Evolutionary conservation across 495 filamentous ascomycete genomes (phyloP), one percentile per base, ranked within the genome.

Genomic region (Penicillium coffeae): DNA sequence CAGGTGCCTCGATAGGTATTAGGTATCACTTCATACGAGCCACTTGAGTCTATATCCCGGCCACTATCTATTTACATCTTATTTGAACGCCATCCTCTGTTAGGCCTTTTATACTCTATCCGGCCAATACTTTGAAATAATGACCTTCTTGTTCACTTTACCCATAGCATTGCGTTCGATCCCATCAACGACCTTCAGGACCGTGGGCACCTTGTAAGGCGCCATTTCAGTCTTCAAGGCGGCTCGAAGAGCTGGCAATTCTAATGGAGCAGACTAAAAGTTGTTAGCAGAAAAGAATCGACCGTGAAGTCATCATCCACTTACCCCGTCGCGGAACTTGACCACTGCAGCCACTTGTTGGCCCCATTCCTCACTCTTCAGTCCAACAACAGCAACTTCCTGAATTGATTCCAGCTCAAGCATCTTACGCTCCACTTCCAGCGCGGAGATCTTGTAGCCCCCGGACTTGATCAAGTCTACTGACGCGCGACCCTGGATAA

Each of bases 91-190:
- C 33, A 19, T 36, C 30, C 30, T 45, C 13, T 45, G 9, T 18
- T 35, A 14, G 14, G 1, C 20, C 30, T n/a, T 8, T 21, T 21
- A 45, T 33, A 20, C 42, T n/a, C 34, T 45, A 35, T 63, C 63
- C 27, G 71, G 71, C 71, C 71, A 74, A 53, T 72, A 70, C 43
- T 73, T 71, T 53, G 67, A 55, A 20, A 74, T 52, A 20, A 74
- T 54, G 15, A 55, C 58, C 58, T 73, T 74, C 61, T 75, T 75
- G 50, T 75, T 72, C 18, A 75, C 68, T 44, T 75, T 75, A 38
- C 71, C 71, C 71, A 75, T 75, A 5, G 71, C 70, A 51, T 75
- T 75, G 48, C 72, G 76, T 43, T 70, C 72, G 30, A 73, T 78
- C 14, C 44, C 56, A 21, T 72, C 68, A 4, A 77, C 76, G 8